Percentiles rank a stretch among this genome's conserved stretches.
phyloP scores from a whole-genome alignment of 768 basidiomycete genomes.

The Ramaria sp. region DNA sequence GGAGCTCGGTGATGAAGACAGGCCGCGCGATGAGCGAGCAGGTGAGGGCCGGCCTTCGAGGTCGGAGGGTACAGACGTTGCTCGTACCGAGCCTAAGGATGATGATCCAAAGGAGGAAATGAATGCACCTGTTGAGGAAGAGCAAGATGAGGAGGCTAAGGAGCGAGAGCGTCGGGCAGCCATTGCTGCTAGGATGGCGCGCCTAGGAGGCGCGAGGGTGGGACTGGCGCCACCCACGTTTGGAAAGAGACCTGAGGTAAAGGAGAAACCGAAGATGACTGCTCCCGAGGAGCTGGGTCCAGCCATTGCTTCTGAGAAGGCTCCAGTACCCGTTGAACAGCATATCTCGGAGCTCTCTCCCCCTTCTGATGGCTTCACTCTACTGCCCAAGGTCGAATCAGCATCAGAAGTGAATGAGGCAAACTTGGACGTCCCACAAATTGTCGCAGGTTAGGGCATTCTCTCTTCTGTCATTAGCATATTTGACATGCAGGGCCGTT shows the following conservation, averaged over 20 bases:
- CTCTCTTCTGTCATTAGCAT: not conserved
- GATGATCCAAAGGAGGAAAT: constrained; percentile 16
- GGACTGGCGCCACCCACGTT: constrained; percentile 65
- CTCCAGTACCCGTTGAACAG: not conserved
- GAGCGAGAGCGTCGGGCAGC: constrained; percentile 74
- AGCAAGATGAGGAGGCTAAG: constrained; percentile 24
- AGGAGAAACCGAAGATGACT: not conserved
- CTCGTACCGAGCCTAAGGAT: constrained; percentile 30
- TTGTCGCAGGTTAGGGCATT: not conserved
- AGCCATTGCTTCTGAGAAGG: not conserved
- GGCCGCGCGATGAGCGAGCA: not conserved
- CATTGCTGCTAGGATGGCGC: constrained; percentile 88
- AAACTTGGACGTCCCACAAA: not conserved
- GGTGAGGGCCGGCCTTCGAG: not conserved
- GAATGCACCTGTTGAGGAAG: constrained; percentile 8
- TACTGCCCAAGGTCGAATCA: not conserved
- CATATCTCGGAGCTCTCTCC: not conserved
- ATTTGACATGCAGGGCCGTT: not conserved
- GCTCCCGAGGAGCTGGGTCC: not conserved
- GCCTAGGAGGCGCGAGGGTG: constrained; percentile 74
- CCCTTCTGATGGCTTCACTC: not conserved
- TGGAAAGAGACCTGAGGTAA: constrained; percentile 37
- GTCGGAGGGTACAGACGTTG: constrained; percentile 5
- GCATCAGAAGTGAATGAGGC: constrained; percentile 4
- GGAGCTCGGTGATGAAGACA: constrained; percentile 5